Base-by-base conservation (phyloP, 2,329 filamentous ascomycete genomes). In the Penicillium digitatum region DNA sequence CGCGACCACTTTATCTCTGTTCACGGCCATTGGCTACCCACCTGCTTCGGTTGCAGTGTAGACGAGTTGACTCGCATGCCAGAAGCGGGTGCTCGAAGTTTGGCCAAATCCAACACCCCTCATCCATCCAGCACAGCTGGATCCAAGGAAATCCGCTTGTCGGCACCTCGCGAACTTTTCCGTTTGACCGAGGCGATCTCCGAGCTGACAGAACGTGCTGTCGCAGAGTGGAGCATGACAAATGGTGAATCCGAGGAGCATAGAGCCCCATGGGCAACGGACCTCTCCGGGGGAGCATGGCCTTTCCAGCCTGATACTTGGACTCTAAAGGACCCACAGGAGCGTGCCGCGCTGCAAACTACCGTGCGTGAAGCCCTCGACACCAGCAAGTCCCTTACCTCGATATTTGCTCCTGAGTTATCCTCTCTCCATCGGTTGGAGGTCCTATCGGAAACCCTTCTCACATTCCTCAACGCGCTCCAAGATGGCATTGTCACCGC, bases 1-100 rank as follows among this genome's bases (percentile, higher is more conserved):
- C 83, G 91, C 45, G 94, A 99, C 65, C 89, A 97, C 68, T 99
- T 99, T 69, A 84, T 99, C 37, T 87, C 91, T 0, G 79, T 96
- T 0, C 85, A 83, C 24, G 94, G 83, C 0, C 78, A 75, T 1
- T 99, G 94, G 93, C 77, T 87, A 3, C 88, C 88, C 9, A 90
- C 90, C 0, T 89, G 86, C 64, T 89, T 97, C 46, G 90, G 89
- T 0, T 85, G 90, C 35, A 92, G 89, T 0, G 81, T 99, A n/a
- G 87, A 92, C 57, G 92, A 95, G 66, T 81, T 99, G 9, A 90
- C 95, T 47, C 85, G 87, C 18, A 84, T 96, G 5, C 92, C 94
- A 0, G 86, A 92, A 82, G 79, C 81, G 18, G 83, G 83, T 11
- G 90, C 92, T 5, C 87, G 94, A 5, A 88, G 88, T 54, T 78